Evolutionary conservation across 495 filamentous ascomycete species (phyloP).

Genomic region (Xylaria sp.): DNA sequence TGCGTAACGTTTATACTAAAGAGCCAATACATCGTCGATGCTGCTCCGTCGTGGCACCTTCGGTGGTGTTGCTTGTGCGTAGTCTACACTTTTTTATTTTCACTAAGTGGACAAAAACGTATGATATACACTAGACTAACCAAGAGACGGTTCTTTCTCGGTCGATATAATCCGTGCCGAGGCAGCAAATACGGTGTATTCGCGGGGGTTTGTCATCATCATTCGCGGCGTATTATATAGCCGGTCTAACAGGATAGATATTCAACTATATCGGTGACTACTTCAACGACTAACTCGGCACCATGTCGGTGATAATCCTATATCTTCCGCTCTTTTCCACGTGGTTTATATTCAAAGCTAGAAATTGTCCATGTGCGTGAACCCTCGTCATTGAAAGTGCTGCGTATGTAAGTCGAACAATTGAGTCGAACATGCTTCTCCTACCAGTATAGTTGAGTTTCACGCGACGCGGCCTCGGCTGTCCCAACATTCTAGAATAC

Average conservation of each 20-base stretch:
- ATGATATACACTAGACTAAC: background rate
- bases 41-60: background rate
- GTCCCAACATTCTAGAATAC: background rate
- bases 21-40: background rate
- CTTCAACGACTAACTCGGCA: background rate
- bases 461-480: background rate
- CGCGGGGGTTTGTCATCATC: background rate
- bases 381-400: background rate
- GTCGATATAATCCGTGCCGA: background rate
- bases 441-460: background rate
- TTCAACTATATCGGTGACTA: background rate
- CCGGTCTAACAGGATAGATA: background rate
- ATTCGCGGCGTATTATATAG: background rate
- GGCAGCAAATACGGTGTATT: background rate
- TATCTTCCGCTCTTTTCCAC: background rate
- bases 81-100: background rate
- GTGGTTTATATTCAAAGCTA: too few species aligned
- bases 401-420: background rate
- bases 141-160: background rate
- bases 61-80: background rate
- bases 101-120: background rate
- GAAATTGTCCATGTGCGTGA: background rate
- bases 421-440: background rate
- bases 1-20: background rate
- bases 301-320: slow-evolving; percentile 11